These are phyloP conservation scores for Syncephalastrum sp. DNA, from an alignment of 371 early-diverging fungal species.

Conservation along the genomic window DNA sequence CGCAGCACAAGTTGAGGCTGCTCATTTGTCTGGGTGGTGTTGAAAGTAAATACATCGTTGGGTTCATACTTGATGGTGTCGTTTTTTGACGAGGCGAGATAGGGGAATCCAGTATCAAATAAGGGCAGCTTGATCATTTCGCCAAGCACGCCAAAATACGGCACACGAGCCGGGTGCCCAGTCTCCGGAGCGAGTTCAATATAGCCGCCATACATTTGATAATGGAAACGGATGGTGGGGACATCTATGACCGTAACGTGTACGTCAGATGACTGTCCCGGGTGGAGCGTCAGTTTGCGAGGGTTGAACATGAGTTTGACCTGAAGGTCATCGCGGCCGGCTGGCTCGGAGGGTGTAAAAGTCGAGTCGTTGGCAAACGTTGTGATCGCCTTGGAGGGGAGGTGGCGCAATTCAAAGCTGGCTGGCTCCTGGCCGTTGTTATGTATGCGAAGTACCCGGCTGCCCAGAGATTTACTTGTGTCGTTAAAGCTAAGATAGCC, in stretches of 20 bases:
- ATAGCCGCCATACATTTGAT: conserved; percentile 47
- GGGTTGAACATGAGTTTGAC: conserved; percentile 35
- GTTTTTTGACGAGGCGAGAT: conserved; percentile 17
- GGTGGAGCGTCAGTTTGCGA: conserved; percentile 23
- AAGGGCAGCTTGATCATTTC: conserved; percentile 40
- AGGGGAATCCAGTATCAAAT: conserved; percentile 37
- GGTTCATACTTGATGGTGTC: conserved; percentile 7
- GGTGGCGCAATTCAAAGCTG: conserved; percentile 28
- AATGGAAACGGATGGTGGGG: conserved; percentile 9
- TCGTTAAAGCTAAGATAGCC: conserved; percentile 71
- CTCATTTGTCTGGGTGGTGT: conserved; percentile 1
- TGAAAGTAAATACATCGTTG: conserved; percentile 14
- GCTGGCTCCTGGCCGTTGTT: conserved; percentile 48
- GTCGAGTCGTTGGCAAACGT: conserved; percentile 23
- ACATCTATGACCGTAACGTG: conserved; percentile 24
- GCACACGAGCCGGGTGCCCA: conserved; percentile 24
- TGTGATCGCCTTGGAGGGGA: conserved; percentile 37
- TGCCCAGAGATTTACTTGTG: conserved; percentile 37
- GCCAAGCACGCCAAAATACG: conserved; percentile 61
- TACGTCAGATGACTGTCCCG: conserved; percentile 36
- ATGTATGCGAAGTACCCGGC: conserved; percentile 44
- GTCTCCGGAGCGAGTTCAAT: conserved; percentile 19
- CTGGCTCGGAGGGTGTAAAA: conserved; percentile 19
- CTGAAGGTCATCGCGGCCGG: conserved; percentile 19
- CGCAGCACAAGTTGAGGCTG: conserved; percentile 21